A percentile compares a stretch with the other conserved stretches of the same genome.
These are phyloP conservation scores for Aspergillus sp. DNA, from an alignment of 2,329 filamentous ascomycete genomes.

Conservation along the genomic window DNA sequence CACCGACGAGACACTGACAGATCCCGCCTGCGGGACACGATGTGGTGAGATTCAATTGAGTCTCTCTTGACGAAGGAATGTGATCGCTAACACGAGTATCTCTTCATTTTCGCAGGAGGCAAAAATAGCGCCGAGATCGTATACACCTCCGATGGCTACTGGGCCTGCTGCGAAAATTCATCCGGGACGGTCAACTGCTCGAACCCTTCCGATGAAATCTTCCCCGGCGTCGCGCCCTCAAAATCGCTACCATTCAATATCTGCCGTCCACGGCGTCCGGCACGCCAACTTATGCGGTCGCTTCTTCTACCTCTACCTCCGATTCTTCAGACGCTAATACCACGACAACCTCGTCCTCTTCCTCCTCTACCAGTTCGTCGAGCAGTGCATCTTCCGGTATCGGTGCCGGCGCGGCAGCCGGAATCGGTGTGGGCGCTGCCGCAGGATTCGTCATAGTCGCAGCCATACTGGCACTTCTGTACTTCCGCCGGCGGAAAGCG, in stretches of 20 bases:
- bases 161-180: conserved; percentile 10
- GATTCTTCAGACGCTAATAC: not conserved
- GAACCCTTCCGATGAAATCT: conserved; percentile 6
- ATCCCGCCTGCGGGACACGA: conserved; percentile 12
- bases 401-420: conserved; percentile 8
- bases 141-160: not conserved
- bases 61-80: no score
- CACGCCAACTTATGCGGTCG: conserved; percentile 7
- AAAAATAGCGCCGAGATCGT: not conserved
- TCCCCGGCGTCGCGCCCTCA: conserved; percentile 5
- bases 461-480: not conserved
- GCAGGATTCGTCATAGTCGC: not conserved
- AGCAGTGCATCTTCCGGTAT: not conserved
- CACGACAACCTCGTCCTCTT: not conserved
- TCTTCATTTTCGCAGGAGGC: not conserved
- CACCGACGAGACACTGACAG: conserved; percentile 10
- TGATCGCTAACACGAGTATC: not conserved
- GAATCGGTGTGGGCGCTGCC: conserved; percentile 8
- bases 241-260: conserved; percentile 13
- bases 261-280: conserved; percentile 1
- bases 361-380: not conserved
- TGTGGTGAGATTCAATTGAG: not conserved
- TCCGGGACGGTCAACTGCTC: conserved; percentile 7
- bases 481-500: not conserved
- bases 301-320: not conserved